These are phyloP conservation scores for Populus deltoides DNA, from an alignment of 345 rosid genomes.

Conservation along the genomic window DNA sequence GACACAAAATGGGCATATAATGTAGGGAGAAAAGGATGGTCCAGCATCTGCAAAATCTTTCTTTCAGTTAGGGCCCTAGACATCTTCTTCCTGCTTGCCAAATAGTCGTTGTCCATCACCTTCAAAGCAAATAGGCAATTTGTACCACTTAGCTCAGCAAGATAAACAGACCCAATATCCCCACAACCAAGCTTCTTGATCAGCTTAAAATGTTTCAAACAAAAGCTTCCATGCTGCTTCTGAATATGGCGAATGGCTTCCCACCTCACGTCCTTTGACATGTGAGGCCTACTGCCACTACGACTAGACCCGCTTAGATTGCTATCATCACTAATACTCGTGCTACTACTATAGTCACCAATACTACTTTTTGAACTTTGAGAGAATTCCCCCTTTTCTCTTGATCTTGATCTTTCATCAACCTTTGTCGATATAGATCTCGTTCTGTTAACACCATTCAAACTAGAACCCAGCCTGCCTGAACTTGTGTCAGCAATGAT, in stretches of 20 bases:
- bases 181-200: slow-evolving; percentile 73
- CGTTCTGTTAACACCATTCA: slow-evolving; percentile 26
- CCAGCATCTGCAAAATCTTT: slow-evolving; percentile 74
- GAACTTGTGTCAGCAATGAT: slow-evolving; percentile 30
- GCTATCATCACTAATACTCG: slow-evolving; percentile 58
- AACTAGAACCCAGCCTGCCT: slow-evolving; percentile 32
- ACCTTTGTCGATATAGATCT: slow-evolving; percentile 33
- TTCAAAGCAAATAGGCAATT: slow-evolving; percentile 66
- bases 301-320: slow-evolving; percentile 50
- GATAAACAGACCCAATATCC: slow-evolving; percentile 70
- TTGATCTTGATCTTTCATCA: slow-evolving; percentile 51
- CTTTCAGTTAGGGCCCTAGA: slow-evolving; percentile 70
- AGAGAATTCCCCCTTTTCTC: slow-evolving; percentile 65
- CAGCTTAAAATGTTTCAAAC: slow-evolving; percentile 61
- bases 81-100: slow-evolving; percentile 64
- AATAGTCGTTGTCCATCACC: slow-evolving; percentile 70
- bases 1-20: slow-evolving; percentile 60
- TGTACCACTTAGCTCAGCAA: slow-evolving; percentile 60
- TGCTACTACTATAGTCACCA: slow-evolving; percentile 64
- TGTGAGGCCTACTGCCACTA: slow-evolving; percentile 64
- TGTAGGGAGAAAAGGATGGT: slow-evolving; percentile 84
- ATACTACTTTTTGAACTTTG: slow-evolving; percentile 84
- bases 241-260: slow-evolving; percentile 56
- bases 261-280: slow-evolving; percentile 76
- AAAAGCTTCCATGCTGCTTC: slow-evolving; percentile 58